Evolutionary conservation across 2,329 filamentous ascomycete genomes (phyloP).

Genomic region (Cladosporium velox): DNA sequence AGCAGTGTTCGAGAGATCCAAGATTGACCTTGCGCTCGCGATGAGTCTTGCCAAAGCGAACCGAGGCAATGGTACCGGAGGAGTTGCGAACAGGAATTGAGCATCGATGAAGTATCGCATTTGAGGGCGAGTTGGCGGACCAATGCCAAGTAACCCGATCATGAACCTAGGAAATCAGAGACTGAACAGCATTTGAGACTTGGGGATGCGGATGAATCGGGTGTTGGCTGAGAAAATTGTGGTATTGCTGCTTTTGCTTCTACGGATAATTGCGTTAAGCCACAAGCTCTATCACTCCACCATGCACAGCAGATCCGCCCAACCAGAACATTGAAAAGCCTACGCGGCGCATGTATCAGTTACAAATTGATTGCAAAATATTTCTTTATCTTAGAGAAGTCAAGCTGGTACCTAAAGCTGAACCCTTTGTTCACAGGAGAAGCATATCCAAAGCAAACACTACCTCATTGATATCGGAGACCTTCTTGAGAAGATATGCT

Average conservation of each 20-base stretch:
- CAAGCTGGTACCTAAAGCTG: not conserved
- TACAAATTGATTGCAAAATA: not conserved
- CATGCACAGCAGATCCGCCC: no score
- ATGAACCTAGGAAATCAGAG: not conserved
- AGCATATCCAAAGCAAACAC: not conserved
- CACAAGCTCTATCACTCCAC: not conserved
- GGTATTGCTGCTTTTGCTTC: not conserved
- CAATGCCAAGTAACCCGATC: not conserved
- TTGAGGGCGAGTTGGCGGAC: not conserved
- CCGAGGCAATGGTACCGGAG: not conserved
- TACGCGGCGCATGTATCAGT: not conserved
- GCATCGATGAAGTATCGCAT: not conserved
- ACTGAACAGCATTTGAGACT: not conserved
- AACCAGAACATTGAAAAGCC: not conserved
- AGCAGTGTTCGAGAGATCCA: not conserved
- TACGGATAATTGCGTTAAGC: not conserved
- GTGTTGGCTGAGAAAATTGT: not conserved
- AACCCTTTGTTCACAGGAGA: not conserved
- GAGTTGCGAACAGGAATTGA: not conserved
- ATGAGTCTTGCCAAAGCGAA: not conserved
- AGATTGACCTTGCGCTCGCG: not conserved
- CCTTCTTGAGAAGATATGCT: not conserved
- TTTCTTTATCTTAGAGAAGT: not conserved
- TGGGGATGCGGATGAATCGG: no score
- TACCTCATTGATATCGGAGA: not conserved